Evolutionary conservation across 108 stramenopile genomes (phyloP).

Genomic region (Asterionellopsis glacialis): DNA sequence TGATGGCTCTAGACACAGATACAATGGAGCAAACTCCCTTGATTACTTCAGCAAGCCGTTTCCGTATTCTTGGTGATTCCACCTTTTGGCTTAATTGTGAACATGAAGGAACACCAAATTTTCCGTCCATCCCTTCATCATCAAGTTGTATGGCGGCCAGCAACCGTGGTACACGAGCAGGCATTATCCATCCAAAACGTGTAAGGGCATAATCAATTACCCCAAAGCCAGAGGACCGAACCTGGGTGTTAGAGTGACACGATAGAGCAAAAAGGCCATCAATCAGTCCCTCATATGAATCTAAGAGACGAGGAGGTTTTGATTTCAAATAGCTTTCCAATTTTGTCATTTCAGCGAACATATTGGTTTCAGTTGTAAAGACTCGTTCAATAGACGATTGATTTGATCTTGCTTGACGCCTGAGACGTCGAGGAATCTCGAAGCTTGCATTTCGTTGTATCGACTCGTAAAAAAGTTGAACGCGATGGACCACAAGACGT

Average conservation of each 20-base stretch:
- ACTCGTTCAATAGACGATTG: constrained; percentile 22
- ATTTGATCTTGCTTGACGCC: constrained; percentile 20
- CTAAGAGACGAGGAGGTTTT: constrained; percentile 23
- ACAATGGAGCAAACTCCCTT: constrained; percentile 78
- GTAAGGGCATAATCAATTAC: constrained; percentile 77
- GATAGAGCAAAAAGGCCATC: constrained; percentile 79
- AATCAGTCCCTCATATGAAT: constrained; percentile 67
- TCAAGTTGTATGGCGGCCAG: constrained; percentile 53
- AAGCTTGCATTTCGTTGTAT: constrained; percentile 68
- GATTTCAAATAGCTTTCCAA: constrained; percentile 6
- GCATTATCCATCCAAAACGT: constrained; percentile 75
- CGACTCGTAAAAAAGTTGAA: constrained; percentile 61
- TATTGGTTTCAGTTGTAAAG: constrained; percentile 20
- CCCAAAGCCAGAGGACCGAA: constrained; percentile 67
- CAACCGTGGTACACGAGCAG: constrained; percentile 51
- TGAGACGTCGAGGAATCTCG: constrained; percentile 67
- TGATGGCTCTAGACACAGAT: constrained; percentile 49
- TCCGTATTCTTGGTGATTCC: constrained; percentile 68
- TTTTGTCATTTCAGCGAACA: constrained; percentile 10
- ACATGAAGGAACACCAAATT: constrained; percentile 70
- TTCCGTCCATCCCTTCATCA: constrained; percentile 55
- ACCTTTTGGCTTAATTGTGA: constrained; percentile 42
- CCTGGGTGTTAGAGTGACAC: constrained; percentile 83
- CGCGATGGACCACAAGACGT: constrained; percentile 61
- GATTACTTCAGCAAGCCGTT: constrained; percentile 77